These are phyloP conservation scores for Fusarium sp. DNA, from an alignment of 2,329 filamentous ascomycete genomes.

Conservation along the genomic window DNA sequence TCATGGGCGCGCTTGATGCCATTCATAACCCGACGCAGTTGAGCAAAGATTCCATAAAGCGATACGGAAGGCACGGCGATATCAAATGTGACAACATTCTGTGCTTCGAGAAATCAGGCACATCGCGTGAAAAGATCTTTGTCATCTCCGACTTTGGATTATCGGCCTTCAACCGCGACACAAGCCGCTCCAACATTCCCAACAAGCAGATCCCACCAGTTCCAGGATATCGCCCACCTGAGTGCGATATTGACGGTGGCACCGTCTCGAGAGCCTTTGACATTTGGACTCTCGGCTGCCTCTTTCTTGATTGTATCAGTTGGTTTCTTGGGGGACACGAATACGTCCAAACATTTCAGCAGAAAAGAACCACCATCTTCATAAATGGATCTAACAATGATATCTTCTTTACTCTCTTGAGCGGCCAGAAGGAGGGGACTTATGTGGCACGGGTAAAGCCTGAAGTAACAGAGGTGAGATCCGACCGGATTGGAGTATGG, in stretches of 20 bases:
- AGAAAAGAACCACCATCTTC: neutral
- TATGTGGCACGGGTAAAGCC: constrained; percentile 22
- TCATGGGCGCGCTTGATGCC: constrained; percentile 20
- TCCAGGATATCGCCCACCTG: constrained; percentile 16
- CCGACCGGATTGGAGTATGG: neutral
- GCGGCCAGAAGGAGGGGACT: fast-evolving
- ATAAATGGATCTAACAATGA: constrained; percentile 3
- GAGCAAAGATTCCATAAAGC: neutral
- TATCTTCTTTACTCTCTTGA: constrained; percentile 17
- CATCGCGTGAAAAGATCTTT: neutral
- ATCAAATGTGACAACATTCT: constrained; percentile 31
- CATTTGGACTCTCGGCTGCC: constrained; percentile 26
- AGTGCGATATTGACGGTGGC: constrained; percentile 19
- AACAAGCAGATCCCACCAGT: constrained; percentile 3
- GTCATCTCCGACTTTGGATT: constrained; percentile 25
- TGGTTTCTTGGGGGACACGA: constrained; percentile 23
- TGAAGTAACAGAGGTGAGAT: constrained; percentile 15
- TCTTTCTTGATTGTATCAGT: constrained; percentile 24
- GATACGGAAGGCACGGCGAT: constrained; percentile 17
- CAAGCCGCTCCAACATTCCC: constrained; percentile 32
- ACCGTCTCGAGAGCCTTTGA: constrained; percentile 24
- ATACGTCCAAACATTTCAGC: fast-evolving
- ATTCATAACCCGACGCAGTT: constrained; percentile 21
- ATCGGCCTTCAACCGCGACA: constrained; percentile 4
- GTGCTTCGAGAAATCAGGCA: neutral